Base-by-base conservation (phyloP, 2,329 filamentous ascomycete species). In the Aurifilum marmelostoma region DNA sequence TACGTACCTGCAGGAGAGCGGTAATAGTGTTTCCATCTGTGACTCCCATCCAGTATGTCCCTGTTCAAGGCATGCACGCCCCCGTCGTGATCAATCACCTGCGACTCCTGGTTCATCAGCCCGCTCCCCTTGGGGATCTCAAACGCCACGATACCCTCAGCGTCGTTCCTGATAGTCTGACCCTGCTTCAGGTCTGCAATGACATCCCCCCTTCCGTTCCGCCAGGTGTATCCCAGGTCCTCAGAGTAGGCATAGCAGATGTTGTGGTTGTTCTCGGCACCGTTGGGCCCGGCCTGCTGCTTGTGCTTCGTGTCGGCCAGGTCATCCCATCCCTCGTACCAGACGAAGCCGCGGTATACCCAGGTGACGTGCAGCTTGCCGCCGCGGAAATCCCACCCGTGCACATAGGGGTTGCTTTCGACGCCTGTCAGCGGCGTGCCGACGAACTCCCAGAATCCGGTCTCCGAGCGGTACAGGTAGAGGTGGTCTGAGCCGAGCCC, bases 391-490 rank as follows among this genome's bases (percentile, higher is more conserved):
- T 80, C 80, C 60, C 85, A 76, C 12, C 83, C 83, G 74, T 86
- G 83, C 73, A 85, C 80, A 74, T 86, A 86, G 1, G 84, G 83
- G 74, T 84, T 86, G 75, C 83, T 84, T 56, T 77, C 75, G 32
- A 81, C 74, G 39, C 83, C 84, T 27, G 80, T 80, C 9, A 83
- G 75, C 66, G 81, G 80, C n/a, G 77, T 79, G 14, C 81, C 81
- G 0, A 79, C 74, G n/a, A 75, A 77, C 14, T 72, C 75, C 77
- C 81, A 85, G n/a, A 71, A 71, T 1, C 79, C 78, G 0, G 75
- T 72, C 0, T 72, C 72, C 2, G 78, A 73, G 18, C 76, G 77
- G 74, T 85, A 86, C 9, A 80, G 73, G 74, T 82, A 82, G 9
- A 86, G 76, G 68, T 82, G 83, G 63, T 83, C 83, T 67, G 84